Conservation (phyloP, 2,329 filamentous ascomycete species). For the Xylariaceae sp. region DNA sequence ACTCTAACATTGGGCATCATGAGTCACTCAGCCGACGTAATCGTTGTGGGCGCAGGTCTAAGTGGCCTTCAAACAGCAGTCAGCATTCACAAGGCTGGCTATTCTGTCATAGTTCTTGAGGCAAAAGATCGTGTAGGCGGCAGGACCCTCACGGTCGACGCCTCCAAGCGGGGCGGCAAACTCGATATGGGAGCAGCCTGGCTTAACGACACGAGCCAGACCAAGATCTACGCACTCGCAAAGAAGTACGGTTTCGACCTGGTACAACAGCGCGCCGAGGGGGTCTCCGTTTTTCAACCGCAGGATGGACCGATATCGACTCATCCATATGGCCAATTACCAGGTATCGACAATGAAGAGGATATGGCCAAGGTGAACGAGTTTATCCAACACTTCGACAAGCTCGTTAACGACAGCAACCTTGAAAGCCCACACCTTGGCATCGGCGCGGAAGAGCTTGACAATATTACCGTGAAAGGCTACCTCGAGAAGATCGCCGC, state of each 20-base stretch:
- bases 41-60: constrained; percentile 51
- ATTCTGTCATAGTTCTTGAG: constrained; percentile 50
- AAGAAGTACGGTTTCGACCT: constrained; percentile 46
- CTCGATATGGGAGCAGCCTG: constrained; percentile 61
- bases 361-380: background rate
- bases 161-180: constrained; percentile 38
- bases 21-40: constrained; percentile 25
- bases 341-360: background rate
- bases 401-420: background rate
- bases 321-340: constrained; percentile 24
- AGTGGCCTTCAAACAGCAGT: constrained; percentile 43
- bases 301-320: constrained; percentile 21
- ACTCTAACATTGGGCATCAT: background rate
- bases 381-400: background rate
- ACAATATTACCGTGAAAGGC: constrained; percentile 9
- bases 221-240: constrained; percentile 45
- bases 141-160: constrained; percentile 48
- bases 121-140: constrained; percentile 54
- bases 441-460: constrained; percentile 1
- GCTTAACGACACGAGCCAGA: constrained; percentile 61
- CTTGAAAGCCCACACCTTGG: background rate
- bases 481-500: constrained; percentile 2
- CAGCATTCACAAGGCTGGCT: constrained; percentile 39
- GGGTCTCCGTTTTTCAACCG: constrained; percentile 41
- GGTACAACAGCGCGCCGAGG: constrained; percentile 51